Conservation (phyloP, 768 basidiomycete genomes). For the Phlebiopsis gigantea region DNA sequence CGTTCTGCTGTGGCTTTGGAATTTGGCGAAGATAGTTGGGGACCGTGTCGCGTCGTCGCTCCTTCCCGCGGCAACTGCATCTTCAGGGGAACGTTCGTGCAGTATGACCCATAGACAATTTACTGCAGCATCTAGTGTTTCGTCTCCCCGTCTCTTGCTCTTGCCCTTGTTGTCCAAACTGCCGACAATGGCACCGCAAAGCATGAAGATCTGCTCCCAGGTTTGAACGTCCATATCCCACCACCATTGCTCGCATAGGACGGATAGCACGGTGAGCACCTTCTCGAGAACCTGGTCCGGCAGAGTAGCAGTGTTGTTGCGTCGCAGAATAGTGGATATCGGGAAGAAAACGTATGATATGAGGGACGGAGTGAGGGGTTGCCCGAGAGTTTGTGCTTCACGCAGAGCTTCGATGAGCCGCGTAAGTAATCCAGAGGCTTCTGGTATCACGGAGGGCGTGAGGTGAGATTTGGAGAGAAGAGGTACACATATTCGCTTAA, state of each 20-base stretch:
- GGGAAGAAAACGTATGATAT: conserved; percentile 88
- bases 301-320: conserved; percentile 62
- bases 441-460: conserved; percentile 45
- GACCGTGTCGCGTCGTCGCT: conserved; percentile 8
- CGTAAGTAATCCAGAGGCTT: conserved; percentile 46
- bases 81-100: conserved; percentile 40
- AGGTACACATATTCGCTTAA: conserved; percentile 78
- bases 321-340: conserved; percentile 75
- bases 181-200: conserved; percentile 61
- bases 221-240: conserved; percentile 66
- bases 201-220: conserved; percentile 86
- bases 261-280: conserved; percentile 50
- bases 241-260: conserved; percentile 77
- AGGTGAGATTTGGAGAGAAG: conserved; percentile 68
- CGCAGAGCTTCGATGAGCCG: conserved; percentile 45
- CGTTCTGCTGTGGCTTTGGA: conserved; percentile 35
- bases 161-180: conserved; percentile 66
- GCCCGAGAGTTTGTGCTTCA: conserved; percentile 33
- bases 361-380: conserved; percentile 47
- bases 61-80: conserved; percentile 24
- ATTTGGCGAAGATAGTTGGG: conserved; percentile 31
- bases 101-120: conserved; percentile 62
- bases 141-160: conserved; percentile 66
- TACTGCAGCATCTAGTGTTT: conserved; percentile 74
- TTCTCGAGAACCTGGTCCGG: conserved; percentile 79